Evolutionary conservation across 805 yeast genomes (phyloP), one percentile per base, ranked within the genome.

Genomic region (Metschnikowia hibisci): DNA sequence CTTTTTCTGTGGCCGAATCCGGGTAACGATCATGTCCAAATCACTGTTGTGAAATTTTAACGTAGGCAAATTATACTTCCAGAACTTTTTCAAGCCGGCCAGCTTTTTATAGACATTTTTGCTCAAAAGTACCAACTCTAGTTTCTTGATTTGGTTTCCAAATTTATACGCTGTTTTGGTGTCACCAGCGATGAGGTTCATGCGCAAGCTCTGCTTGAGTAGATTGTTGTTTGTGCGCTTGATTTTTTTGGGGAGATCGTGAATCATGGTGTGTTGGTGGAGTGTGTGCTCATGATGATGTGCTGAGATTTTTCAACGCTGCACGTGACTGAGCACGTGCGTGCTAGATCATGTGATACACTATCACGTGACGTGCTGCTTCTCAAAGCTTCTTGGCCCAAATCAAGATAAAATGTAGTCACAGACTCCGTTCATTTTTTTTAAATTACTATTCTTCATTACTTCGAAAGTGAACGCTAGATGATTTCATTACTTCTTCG

Each of bases 31-130:
- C 43, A 87, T 79, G 18, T 78, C 74, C 22, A 85, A 57, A 34
- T 69, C 66, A n/a, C 91, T 90, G 62, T 89, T 89, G 67, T 87
- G 90, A 62, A 85, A 89, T 60, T 80, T 82, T 49, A 89, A 71
- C 6, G 89, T 80, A 20, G 93, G 95, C 44, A 89, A 68, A 63
- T 80, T 76, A 40, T 71, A 66, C 53, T 77, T 78, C 93, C 95
- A 86, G 64, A 89, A 87, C 51, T 77, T 76, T 54, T 82, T 78
- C 43, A 85, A 77, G 2, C 90, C 90, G 66, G 75, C 71, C 53
- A 82, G 81, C 1, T 86, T 84, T 32, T 58, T 60, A 42, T 56
- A 58, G 30, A 50, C 48, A 48, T 60, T 66, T 51, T 79, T 80
- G 33, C 56, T 55, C 43, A 64, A 56, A 57, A 84, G 73, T 18